Conservation (phyloP, 192 early-diverging fungal genomes). For the Gamsiella multidivaricata region DNA sequence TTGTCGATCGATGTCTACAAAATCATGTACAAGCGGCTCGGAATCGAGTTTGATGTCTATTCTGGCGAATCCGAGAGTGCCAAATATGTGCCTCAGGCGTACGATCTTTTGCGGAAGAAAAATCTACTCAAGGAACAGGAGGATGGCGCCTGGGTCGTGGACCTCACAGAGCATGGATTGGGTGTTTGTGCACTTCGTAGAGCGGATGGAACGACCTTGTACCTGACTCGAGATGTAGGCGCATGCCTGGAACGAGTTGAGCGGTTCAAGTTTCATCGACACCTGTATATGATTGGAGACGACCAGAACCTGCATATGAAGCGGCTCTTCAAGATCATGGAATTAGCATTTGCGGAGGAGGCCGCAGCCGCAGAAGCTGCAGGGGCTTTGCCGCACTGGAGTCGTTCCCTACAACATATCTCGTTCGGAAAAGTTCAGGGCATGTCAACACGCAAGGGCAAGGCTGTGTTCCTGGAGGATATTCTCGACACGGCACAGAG, state of each 20-base stretch:
- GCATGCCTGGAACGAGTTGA: conserved; percentile 82
- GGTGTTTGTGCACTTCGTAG: conserved; percentile 79
- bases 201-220: conserved; percentile 88
- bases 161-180: conserved; percentile 80
- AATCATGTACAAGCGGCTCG: conserved; percentile 82
- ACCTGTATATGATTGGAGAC: conserved; percentile 88
- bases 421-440: conserved; percentile 90
- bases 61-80: conserved; percentile 91
- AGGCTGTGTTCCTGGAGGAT: conserved; percentile 92
- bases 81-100: conserved; percentile 71
- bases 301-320: conserved; percentile 89
- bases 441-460: conserved; percentile 95
- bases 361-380: background rate
- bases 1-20: conserved; percentile 87
- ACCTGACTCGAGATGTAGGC: conserved; percentile 93
- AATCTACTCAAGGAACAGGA: conserved; percentile 70
- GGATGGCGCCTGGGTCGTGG: conserved; percentile 81
- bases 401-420: conserved; percentile 80
- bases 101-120: conserved; percentile 71
- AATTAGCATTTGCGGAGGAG: conserved; percentile 54
- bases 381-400: conserved; percentile 70
- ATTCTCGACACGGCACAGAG: conserved; percentile 85
- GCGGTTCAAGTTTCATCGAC: conserved; percentile 79
- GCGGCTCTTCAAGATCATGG: conserved; percentile 89
- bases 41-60: conserved; percentile 87